phyloP scores from a whole-genome alignment of 2,329 filamentous ascomycete genomes.

The Penicillium sp. region DNA sequence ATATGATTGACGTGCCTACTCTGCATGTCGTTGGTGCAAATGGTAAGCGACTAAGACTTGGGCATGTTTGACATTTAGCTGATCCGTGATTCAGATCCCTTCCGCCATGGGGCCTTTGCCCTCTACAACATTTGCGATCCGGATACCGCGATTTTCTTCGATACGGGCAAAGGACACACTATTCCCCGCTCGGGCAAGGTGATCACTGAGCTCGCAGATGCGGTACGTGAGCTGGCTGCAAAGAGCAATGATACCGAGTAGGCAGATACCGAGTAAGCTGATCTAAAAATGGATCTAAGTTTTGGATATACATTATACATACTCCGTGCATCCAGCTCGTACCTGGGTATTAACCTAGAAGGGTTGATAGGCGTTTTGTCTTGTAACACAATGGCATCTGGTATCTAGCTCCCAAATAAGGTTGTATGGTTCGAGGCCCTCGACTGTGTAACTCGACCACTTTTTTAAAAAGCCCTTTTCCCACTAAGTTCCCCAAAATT shows the following conservation, averaged over 20 bases:
- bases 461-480: background rate
- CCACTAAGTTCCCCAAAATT: background rate
- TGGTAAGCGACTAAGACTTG: slow-evolving; percentile 8
- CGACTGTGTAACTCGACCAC: background rate
- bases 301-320: background rate
- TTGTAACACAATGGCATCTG: background rate
- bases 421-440: background rate
- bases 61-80: background rate
- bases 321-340: background rate
- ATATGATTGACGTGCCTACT: slow-evolving; percentile 39
- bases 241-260: slow-evolving; percentile 3
- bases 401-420: background rate
- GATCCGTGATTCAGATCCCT: slow-evolving; percentile 47
- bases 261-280: background rate
- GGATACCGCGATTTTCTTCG: slow-evolving; percentile 58
- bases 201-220: slow-evolving; percentile 18
- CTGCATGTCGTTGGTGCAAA: slow-evolving; percentile 39
- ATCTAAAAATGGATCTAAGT: background rate
- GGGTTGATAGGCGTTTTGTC: background rate
- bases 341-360: background rate
- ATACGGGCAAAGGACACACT: slow-evolving; percentile 62
- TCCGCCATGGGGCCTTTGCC: slow-evolving; percentile 57
- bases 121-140: slow-evolving; percentile 60
- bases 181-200: slow-evolving; percentile 45
- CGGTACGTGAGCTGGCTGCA: slow-evolving; percentile 14